phyloP scores from a whole-genome alignment of 2,329 filamentous ascomycete species.

The Epichloe typhina region DNA sequence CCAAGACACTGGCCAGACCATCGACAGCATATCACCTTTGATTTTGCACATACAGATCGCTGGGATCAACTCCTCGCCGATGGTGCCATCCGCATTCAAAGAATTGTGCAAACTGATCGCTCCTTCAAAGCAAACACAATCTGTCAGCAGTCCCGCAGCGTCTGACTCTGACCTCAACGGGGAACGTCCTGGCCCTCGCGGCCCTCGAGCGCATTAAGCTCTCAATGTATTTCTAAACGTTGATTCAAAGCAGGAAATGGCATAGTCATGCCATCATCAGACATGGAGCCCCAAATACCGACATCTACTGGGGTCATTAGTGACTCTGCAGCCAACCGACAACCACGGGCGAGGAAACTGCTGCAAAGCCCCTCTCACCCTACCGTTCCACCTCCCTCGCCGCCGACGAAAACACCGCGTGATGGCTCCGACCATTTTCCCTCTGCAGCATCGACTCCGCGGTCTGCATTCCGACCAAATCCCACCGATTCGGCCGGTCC shows the following conservation, averaged over 20 bases:
- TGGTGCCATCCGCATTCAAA: neutral
- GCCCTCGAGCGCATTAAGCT: neutral
- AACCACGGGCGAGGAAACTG: slow-evolving; percentile 14
- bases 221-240: slow-evolving; percentile 20
- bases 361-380: slow-evolving; percentile 6
- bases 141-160: too few relatives aligned
- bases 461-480: slow-evolving; percentile 21
- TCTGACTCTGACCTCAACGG: neutral
- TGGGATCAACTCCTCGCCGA: neutral
- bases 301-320: slow-evolving; percentile 18
- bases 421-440: neutral
- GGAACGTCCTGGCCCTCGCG: neutral
- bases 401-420: neutral
- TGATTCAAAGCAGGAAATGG: slow-evolving; percentile 27
- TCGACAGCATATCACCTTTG: neutral
- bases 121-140: neutral
- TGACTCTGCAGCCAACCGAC: slow-evolving; percentile 20
- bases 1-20: neutral
- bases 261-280: slow-evolving; percentile 31
- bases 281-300: slow-evolving; percentile 29
- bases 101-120: neutral
- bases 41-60: neutral
- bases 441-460: slow-evolving; percentile 16
- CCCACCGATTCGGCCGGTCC: slow-evolving; percentile 24
- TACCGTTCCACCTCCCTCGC: slow-evolving; percentile 10